Conservation (phyloP, 352 stramenopile species). For the Thraustochytrium sp. region DNA sequence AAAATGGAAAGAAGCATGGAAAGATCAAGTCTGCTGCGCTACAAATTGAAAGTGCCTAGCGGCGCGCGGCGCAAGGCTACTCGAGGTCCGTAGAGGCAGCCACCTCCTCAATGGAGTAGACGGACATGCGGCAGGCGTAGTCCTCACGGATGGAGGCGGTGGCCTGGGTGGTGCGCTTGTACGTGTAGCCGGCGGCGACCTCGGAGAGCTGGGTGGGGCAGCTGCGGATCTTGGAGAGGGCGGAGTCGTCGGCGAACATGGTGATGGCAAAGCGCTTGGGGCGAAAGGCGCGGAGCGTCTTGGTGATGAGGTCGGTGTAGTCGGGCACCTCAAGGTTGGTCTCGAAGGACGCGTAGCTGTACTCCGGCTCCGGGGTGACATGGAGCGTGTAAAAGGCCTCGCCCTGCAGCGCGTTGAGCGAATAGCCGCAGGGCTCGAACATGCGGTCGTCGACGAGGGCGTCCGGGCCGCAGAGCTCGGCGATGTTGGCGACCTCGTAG, state of each 20-base stretch:
- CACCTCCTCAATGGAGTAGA: conserved; percentile 17
- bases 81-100: too few species aligned
- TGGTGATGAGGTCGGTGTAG: conserved; percentile 56
- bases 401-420: conserved; percentile 96
- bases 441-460: conserved; percentile 90
- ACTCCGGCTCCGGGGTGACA: conserved; percentile 65
- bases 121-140: conserved; percentile 41
- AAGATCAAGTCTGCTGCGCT: too few species aligned
- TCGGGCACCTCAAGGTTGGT: conserved; percentile 83
- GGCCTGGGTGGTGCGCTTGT: conserved; percentile 21
- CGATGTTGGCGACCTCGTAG: conserved; percentile 80
- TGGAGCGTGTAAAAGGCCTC: conserved; percentile 93
- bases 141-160: conserved; percentile 36
- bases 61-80: too few species aligned
- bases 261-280: conserved; percentile 94
- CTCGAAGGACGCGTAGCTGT: conserved; percentile 79
- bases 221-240: conserved; percentile 54
- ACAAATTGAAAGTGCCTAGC: too few species aligned
- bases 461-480: conserved; percentile 80
- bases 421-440: conserved; percentile 96
- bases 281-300: conserved; percentile 94
- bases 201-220: conserved; percentile 40
- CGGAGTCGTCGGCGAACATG: conserved; percentile 86
- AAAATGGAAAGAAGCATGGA: too few species aligned
- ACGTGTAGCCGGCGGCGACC: background rate